Evolutionary conservation across 1,284 basidiomycete species (phyloP), one percentile per base, ranked within the genome.

Genomic region (Hymenochaete sp.): DNA sequence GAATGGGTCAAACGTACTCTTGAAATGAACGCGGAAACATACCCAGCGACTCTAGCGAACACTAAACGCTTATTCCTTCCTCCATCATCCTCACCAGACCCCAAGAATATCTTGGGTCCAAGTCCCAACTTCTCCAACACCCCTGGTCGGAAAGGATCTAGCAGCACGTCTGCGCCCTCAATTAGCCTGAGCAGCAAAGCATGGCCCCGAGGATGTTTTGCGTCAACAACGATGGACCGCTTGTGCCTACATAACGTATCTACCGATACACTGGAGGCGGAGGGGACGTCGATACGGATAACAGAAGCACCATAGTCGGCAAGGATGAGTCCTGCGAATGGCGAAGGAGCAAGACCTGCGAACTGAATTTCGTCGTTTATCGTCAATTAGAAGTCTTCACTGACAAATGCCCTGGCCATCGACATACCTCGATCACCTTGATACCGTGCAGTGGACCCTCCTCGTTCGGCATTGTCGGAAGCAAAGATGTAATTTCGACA

Each of bases 251-350:
- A 77, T 19, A 89, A 70, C 4, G 76, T 58, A 59, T 86, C 82
- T 1, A 52, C 48, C 10, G 65, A 65, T 8, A 57, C 39, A 35
- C 14, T n/a, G 4, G 14, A n/a, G 21, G 32, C 32, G 8, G 32
- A 5, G 1, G 74, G 74, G 47, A 71, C 72, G 67, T 92, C 88
- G 46, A 92, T 70, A 14, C 88, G 80, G 33, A 77, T 73, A 27
- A 91, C 87, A 42, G 74, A 73, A 11, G 88, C 88, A 1, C 88
- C 87, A 57, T 84, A 81, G 63, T 91, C 87, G 6, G 86, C 79
- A 27, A 92, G 71, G 36, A 91, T 61, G 45, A 90, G 71, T n/a
- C 83, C 85, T 6, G 84, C 77, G 53, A 84, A 88, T 0, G 86
- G 87, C 1, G 77, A 86, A 1, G 88, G 88, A 4, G 86, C 88